Evolutionary conservation across 2,329 filamentous ascomycete species (phyloP).

Genomic region (Ascochyta fabae): DNA sequence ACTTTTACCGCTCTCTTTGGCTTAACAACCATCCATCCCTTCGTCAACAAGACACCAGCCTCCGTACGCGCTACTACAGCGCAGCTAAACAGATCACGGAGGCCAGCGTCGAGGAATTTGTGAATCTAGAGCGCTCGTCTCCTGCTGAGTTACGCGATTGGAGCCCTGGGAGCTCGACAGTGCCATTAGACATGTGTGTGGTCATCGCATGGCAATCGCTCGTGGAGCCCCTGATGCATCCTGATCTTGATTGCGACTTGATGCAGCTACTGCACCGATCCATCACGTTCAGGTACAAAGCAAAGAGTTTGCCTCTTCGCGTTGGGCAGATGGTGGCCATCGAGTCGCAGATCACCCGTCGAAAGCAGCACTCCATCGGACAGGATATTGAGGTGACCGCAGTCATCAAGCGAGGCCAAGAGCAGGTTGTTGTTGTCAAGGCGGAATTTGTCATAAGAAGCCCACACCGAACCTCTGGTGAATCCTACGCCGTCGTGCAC

Average conservation of each 20-base stretch:
- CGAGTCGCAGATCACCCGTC: conserved; percentile 10
- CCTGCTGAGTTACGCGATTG: neutral
- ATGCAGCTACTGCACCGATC: conserved; percentile 26
- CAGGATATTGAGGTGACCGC: conserved; percentile 21
- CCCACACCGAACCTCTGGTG: neutral
- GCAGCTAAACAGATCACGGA: too few species aligned
- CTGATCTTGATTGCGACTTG: conserved; percentile 13
- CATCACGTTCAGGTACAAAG: conserved; percentile 21
- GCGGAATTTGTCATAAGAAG: conserved; percentile 21
- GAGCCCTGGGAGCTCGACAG: neutral
- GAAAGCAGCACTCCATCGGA: conserved; percentile 18
- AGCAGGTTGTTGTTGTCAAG: conserved; percentile 22
- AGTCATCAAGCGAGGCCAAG: conserved; percentile 18
- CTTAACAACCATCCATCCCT: too few species aligned
- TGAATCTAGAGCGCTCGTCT: too few species aligned
- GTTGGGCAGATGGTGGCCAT: conserved; percentile 19
- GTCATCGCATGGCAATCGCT: neutral
- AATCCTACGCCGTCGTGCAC: neutral
- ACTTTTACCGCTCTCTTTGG: too few species aligned
- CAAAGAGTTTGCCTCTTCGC: conserved; percentile 9
- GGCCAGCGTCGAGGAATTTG: too few species aligned
- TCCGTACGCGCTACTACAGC: too few species aligned
- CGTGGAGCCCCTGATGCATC: neutral
- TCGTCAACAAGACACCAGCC: too few species aligned
- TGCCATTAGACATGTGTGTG: neutral